Base-by-base conservation (phyloP, 2,329 filamentous ascomycete species). In the Lomentospora prolificans region DNA sequence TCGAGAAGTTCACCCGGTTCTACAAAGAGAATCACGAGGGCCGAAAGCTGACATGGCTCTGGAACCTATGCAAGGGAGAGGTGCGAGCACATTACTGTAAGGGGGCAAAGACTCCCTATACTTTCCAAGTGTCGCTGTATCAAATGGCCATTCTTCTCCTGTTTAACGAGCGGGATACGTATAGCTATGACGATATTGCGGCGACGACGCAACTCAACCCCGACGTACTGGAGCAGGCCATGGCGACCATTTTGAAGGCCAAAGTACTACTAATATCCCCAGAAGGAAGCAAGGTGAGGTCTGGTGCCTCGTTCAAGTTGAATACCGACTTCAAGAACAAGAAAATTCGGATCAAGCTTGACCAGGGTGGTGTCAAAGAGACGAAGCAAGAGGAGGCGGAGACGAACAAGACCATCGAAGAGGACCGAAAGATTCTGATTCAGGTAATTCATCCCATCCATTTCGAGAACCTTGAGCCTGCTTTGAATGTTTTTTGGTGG, bases 381-480 rank as follows among this genome's bases (percentile, higher is more conserved):
- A 86, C 92, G 67, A 97, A 96, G 79, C 89, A 94, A 61, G 94
- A 99, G 70, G 87, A 90, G 61, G 91, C 90, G 59, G 94, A 99
- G 68, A 99, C 94, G 5, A 95, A 97, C 77, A 99, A 99, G 82
- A 97, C 90, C 3, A 96, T 99, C 63, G 94, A 99, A 75, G 94
- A 99, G 72, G 94, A 99, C 70, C 83, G 94, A 59, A 97, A 97
- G 73, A 78, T 99, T 59, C 81, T 99, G 58, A 87, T 97, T 68
- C 94, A 99, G 85, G 92, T 96, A 80, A 71, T 86, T 50, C 12
- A 22, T 22, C 3, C 10, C 30, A 3, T 41, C 14, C 10, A n/a
- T n/a, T n/a, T n/a, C n/a, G n/a, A n/a, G n/a, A n/a, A n/a, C n/a
- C n/a, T n/a, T n/a, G n/a, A n/a, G n/a, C n/a, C n/a, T n/a, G n/a